These are phyloP conservation scores for Pythium rhizo-oryzae DNA, from an alignment of 352 stramenopile genomes.

Conservation along the genomic window DNA sequence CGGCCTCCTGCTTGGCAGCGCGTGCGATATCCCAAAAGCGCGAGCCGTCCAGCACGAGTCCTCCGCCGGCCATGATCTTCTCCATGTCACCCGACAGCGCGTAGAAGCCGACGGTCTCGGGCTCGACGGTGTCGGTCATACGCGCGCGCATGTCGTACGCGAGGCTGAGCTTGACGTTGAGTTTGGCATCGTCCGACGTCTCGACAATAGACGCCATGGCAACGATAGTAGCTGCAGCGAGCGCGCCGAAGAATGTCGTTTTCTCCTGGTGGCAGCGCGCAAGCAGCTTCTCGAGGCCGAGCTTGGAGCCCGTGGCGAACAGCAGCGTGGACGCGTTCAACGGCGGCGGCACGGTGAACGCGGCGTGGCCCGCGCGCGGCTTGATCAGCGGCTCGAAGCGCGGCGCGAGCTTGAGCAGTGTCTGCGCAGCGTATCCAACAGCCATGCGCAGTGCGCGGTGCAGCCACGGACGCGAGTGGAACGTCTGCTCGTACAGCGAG, in stretches of 20 bases:
- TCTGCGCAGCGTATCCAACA: constrained; percentile 31
- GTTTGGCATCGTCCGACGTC: constrained; percentile 9
- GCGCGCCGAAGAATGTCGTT: constrained; percentile 40
- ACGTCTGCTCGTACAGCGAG: constrained; percentile 45
- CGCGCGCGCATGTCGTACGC: constrained; percentile 4
- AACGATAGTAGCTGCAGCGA: constrained; percentile 33
- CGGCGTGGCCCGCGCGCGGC: constrained; percentile 30
- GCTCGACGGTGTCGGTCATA: background rate
- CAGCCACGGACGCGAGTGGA: constrained; percentile 29
- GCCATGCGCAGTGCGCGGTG: constrained; percentile 9
- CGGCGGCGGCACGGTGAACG: constrained; percentile 13
- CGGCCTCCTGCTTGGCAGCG: constrained; percentile 5
- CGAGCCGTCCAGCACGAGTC: background rate
- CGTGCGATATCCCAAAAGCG: constrained; percentile 4
- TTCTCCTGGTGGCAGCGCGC: constrained; percentile 31
- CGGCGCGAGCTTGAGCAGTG: constrained; percentile 11
- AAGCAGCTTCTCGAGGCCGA: constrained; percentile 33
- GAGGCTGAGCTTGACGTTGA: constrained; percentile 28
- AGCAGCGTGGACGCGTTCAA: constrained; percentile 34
- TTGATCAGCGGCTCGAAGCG: constrained; percentile 35
- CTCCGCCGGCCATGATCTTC: background rate
- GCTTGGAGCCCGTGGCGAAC: constrained; percentile 32
- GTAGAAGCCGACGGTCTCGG: constrained; percentile 6
- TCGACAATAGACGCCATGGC: constrained; percentile 26
- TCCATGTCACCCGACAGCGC: constrained; percentile 9